Evolutionary conservation across 495 filamentous ascomycete genomes (phyloP).

Genomic region (Amniculicola lignicola): DNA sequence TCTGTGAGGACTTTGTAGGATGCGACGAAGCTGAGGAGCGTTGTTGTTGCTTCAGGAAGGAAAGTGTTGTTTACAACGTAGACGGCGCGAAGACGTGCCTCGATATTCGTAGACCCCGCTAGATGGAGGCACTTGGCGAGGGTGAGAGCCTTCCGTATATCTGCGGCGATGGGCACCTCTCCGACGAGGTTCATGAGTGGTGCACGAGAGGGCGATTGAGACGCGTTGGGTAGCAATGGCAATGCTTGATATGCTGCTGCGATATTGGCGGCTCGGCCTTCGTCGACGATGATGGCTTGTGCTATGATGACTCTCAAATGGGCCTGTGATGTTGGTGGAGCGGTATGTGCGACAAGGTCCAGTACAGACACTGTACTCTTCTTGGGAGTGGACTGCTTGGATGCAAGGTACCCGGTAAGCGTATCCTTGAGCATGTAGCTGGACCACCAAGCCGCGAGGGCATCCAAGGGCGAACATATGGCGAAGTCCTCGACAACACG

Average conservation of each 20-base stretch:
- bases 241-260: slow-evolving; percentile 52
- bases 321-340: slow-evolving; percentile 73
- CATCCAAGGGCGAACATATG: slow-evolving; percentile 84
- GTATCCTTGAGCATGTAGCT: slow-evolving; percentile 68
- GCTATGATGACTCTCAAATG: slow-evolving; percentile 77
- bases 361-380: slow-evolving; percentile 56
- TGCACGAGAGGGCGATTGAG: neutral
- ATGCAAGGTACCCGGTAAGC: slow-evolving; percentile 58
- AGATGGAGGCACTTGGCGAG: slow-evolving; percentile 79
- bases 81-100: slow-evolving; percentile 23
- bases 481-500: slow-evolving; percentile 81
- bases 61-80: slow-evolving; percentile 32
- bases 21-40: slow-evolving; percentile 73
- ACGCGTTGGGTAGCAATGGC: slow-evolving; percentile 46
- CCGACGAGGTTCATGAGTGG: slow-evolving; percentile 36
- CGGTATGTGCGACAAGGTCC: slow-evolving; percentile 65
- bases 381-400: slow-evolving; percentile 28
- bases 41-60: slow-evolving; percentile 45
- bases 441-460: slow-evolving; percentile 87
- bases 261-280: slow-evolving; percentile 55
- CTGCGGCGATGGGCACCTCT: slow-evolving; percentile 49
- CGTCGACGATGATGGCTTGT: slow-evolving; percentile 55
- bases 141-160: slow-evolving; percentile 68
- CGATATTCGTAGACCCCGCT: slow-evolving; percentile 47
- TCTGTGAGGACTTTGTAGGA: slow-evolving; percentile 66